These are phyloP conservation scores for Obba rivulosa DNA, from an alignment of 768 basidiomycete species.

Conservation along the genomic window DNA sequence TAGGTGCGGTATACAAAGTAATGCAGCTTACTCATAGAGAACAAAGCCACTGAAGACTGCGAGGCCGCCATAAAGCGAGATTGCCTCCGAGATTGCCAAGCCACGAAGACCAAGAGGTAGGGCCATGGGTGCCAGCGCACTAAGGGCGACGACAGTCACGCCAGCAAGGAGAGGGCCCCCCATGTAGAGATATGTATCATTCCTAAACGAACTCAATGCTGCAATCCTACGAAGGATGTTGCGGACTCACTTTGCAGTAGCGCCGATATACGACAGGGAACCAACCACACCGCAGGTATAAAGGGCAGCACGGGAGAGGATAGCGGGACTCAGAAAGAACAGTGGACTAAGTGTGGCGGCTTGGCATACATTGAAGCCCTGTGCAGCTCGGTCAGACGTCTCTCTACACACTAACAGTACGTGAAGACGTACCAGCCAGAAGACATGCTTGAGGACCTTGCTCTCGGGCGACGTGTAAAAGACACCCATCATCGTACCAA, in stretches of 20 bases:
- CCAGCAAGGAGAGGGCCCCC: slow-evolving; percentile 88
- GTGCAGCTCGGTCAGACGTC: slow-evolving; percentile 4
- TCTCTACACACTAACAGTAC: neutral
- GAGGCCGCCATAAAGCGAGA: slow-evolving; percentile 83
- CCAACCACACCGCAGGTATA: slow-evolving; percentile 89
- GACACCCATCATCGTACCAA: slow-evolving; percentile 83
- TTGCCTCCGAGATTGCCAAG: slow-evolving; percentile 68
- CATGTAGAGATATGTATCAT: slow-evolving; percentile 80
- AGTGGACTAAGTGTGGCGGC: slow-evolving; percentile 82
- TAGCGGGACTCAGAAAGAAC: slow-evolving; percentile 84
- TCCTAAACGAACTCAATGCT: slow-evolving; percentile 25
- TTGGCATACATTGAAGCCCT: slow-evolving; percentile 86
- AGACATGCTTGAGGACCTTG: slow-evolving; percentile 68
- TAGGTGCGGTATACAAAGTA: neutral
- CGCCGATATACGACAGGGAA: slow-evolving; percentile 80
- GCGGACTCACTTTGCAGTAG: slow-evolving; percentile 66
- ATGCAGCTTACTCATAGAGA: slow-evolving; percentile 65
- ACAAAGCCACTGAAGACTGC: slow-evolving; percentile 86
- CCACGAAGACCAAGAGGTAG: slow-evolving; percentile 79
- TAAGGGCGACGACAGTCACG: slow-evolving; percentile 81
- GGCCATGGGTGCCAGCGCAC: slow-evolving; percentile 83
- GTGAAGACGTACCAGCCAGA: slow-evolving; percentile 61
- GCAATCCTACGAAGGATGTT: neutral
- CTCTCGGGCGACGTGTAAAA: slow-evolving; percentile 77
- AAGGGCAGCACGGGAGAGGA: slow-evolving; percentile 80